Evolutionary conservation across 2,329 filamentous ascomycete species (phyloP).

Genomic region (Colletotrichum melonis): DNA sequence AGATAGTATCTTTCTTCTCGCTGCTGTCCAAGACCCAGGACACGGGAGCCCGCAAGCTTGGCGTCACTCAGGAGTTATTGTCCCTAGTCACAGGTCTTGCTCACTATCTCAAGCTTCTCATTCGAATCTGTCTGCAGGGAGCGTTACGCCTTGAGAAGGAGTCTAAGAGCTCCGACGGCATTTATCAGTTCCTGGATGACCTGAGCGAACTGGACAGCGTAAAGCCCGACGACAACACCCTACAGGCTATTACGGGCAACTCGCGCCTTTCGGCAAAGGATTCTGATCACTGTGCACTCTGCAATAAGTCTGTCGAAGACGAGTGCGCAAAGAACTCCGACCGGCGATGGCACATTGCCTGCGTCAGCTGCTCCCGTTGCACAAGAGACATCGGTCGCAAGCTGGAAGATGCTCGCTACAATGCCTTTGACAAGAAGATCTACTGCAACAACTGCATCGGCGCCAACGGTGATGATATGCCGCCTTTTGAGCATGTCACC

Average conservation of each 20-base stretch:
- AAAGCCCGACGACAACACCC: slow-evolving; percentile 76
- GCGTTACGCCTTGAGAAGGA: slow-evolving; percentile 92
- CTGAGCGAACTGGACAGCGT: slow-evolving; percentile 84
- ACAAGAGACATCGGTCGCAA: slow-evolving; percentile 74
- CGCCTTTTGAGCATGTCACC: slow-evolving; percentile 78
- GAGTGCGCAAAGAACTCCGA: slow-evolving; percentile 84
- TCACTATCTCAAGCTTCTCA: slow-evolving; percentile 97
- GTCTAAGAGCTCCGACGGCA: slow-evolving; percentile 76
- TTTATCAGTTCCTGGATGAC: slow-evolving; percentile 86
- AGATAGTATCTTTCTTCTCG: slow-evolving; percentile 98
- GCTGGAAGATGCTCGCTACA: slow-evolving; percentile 78
- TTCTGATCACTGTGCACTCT: slow-evolving; percentile 86
- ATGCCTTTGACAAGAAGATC: slow-evolving; percentile 73
- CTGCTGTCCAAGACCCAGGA: slow-evolving; percentile 95
- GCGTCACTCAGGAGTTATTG: slow-evolving; percentile 97
- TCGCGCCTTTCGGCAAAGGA: slow-evolving; percentile 77
- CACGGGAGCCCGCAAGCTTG: slow-evolving; percentile 87
- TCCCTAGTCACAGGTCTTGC: slow-evolving; percentile 95
- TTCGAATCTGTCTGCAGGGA: slow-evolving; percentile 95
- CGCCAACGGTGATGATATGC: slow-evolving; percentile 62
- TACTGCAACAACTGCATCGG: slow-evolving; percentile 77
- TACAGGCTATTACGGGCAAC: slow-evolving; percentile 74
- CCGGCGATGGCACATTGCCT: slow-evolving; percentile 85
- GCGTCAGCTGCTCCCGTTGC: slow-evolving; percentile 80
- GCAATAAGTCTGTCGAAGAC: slow-evolving; percentile 91